phyloP scores from a whole-genome alignment of 192 early-diverging fungal genomes.

The Allomyces arbusculus region DNA sequence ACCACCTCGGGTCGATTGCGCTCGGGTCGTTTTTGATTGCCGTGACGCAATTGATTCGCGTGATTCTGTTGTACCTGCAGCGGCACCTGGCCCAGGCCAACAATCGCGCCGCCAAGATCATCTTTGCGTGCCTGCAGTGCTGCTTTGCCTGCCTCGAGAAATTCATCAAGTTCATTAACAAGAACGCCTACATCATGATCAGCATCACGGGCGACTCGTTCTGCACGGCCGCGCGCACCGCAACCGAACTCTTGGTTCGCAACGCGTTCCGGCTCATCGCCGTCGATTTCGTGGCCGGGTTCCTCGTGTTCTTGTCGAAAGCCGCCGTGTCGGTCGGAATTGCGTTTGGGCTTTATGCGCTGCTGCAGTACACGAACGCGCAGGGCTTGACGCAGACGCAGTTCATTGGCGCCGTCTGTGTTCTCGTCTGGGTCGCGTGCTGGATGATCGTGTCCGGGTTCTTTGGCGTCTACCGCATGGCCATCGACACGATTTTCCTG shows the following conservation, averaged over 20 bases:
- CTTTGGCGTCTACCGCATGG: constrained; percentile 25
- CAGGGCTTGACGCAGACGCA: background rate
- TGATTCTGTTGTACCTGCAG: constrained; percentile 16
- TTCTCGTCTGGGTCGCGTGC: constrained; percentile 8
- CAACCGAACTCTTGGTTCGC: constrained; percentile 16
- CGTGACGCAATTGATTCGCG: constrained; percentile 21
- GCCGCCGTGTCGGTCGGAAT: constrained; percentile 18
- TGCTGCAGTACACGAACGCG: constrained; percentile 2
- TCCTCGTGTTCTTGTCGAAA: constrained; percentile 27
- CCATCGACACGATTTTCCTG: constrained; percentile 32
- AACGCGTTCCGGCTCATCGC: constrained; percentile 19
- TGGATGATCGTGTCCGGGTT: constrained; percentile 21
- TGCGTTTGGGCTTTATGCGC: constrained; percentile 7
- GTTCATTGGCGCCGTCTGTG: background rate
- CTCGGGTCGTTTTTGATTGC: constrained; percentile 31
- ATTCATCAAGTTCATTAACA: constrained; percentile 30
- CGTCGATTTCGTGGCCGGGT: constrained; percentile 19
- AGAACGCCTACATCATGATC: constrained; percentile 35
- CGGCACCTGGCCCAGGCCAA: constrained; percentile 10
- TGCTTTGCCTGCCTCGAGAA: constrained; percentile 16
- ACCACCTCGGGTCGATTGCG: constrained; percentile 29
- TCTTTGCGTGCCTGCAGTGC: constrained; percentile 22
- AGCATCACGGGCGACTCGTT: constrained; percentile 28
- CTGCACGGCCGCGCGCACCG: constrained; percentile 19
- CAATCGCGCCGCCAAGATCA: constrained; percentile 11